Base-by-base conservation (phyloP, 257 asterid genomes). In the Solanum pennellii region DNA sequence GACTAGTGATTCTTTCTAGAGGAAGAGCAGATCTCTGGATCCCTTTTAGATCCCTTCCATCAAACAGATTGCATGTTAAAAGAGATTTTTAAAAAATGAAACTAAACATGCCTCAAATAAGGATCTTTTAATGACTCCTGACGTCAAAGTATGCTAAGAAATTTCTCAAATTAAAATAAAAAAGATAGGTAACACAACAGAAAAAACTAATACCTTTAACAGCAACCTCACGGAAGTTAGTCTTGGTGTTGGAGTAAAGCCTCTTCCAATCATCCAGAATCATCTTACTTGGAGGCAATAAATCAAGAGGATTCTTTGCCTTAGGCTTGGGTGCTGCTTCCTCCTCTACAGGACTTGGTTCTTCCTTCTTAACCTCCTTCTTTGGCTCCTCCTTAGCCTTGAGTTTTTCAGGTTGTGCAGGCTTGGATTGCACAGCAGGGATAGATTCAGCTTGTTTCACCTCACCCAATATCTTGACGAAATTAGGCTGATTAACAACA, bases 211-310 rank as follows among this genome's bases (percentile, higher is more conserved):
- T 91, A 97, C 98, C 99, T 90, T 93, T 94, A 86, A 97, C 82
- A 23, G 99, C 99, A 29, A 97, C 98, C 92, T 95, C 99, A 68
- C 98, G 98, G 92, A 97, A 97, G 90, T 97, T 95, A 87, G 94
- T 88, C 90, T 97, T 97, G 25, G 99, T 97, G 93, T 97, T 97
- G 5, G 99, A 97, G 93, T 97, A 97, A 37, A 97, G 98, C 93
- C 98, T 94, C 91, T 97, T 97, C 99, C 99, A 97, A 0, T 97
- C 99, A 90, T 97, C 99, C 1, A 97, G 93, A 82, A 97, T 68
- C 99, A 97, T 95, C 88, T 69, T 88, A 56, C 99, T 97, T 25
- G 99, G 98, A 45, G 99, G 99, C 93, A 97, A 88, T 69, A 97
- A 98, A 89, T 97, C 99, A 88, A 97, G 91, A 6, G 99, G 98